Conservation (phyloP, 352 stramenopile genomes). For the Pythium dissimile region DNA sequence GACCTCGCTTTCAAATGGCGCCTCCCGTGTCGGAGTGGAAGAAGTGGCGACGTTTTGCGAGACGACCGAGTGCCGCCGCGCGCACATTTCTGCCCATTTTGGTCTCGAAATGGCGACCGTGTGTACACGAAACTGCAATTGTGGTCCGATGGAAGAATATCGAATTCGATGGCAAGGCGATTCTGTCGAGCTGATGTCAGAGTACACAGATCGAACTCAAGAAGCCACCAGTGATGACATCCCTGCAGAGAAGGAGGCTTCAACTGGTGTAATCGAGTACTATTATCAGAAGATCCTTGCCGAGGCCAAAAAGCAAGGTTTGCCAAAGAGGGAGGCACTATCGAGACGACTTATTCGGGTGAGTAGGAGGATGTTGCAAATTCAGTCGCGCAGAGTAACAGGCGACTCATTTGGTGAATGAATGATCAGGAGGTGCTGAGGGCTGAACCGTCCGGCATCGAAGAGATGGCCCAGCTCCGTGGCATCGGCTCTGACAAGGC, state of each 20-base stretch:
- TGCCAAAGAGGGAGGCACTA: constrained; percentile 57
- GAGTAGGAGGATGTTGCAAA: too few species aligned
- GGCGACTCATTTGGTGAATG: too few species aligned
- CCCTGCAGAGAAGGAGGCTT: not conserved
- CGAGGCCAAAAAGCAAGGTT: constrained; percentile 33
- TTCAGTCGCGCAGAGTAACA: too few species aligned
- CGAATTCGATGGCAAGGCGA: constrained; percentile 10
- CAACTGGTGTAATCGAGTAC: constrained; percentile 56
- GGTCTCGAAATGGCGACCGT: not conserved
- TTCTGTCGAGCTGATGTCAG: too few species aligned
- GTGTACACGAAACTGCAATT: constrained; percentile 52
- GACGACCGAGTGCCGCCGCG: constrained; percentile 46
- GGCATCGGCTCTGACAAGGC: constrained; percentile 49
- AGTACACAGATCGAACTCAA: too few species aligned
- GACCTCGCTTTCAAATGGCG: constrained; percentile 28
- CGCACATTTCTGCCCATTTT: constrained; percentile 53
- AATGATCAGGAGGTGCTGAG: constrained; percentile 52
- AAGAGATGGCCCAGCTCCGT: constrained; percentile 64
- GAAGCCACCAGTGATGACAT: too few species aligned
- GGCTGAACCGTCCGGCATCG: constrained; percentile 30
- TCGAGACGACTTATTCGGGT: constrained; percentile 46
- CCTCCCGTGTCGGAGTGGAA: constrained; percentile 38
- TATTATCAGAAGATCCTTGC: constrained; percentile 54
- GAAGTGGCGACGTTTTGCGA: constrained; percentile 60
- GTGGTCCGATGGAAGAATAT: constrained; percentile 21